Evolutionary conservation across 805 yeast species (phyloP), one percentile per base, ranked within the genome.

Genomic region (Wickerhamomyces ciferrii): DNA sequence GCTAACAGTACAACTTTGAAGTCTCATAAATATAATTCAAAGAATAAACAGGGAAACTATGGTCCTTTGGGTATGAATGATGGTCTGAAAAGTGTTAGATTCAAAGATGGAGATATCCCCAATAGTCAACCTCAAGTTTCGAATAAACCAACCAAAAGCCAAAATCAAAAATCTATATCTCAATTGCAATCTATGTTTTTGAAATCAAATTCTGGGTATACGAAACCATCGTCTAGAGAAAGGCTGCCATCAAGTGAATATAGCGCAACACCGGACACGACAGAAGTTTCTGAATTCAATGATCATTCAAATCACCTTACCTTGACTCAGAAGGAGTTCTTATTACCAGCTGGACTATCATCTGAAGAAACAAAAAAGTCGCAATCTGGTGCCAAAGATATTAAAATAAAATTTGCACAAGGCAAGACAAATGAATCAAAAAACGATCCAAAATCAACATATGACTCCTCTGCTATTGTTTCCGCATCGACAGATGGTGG

Each of bases 161-260:
- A 23, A 31, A 13, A 13, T 10, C 17, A 18, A 34, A 31, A 9
- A 31, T 8, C 18, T 31, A 13, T 15, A 31, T n/a, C 35, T n/a
- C 18, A 6, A 31, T 14, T 31, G 18, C 17, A 31, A 31, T 14
- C 18, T 15, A 15, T 31, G 37, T 18, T 11, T 5, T 3, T 18
- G 17, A 34, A 34, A 36, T 6, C 32, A 14, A 40, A 10, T 18
- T 5, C 11, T 18, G 40, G 24, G 38, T 23, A 14, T 20, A 13
- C 42, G 8, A 24, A 27, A 10, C 10, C 29, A 38, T 9, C 14
- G 17, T 31, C 25, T 15, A 19, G 37, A 3, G 47, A 41, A 18
- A 36, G 51, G 7, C 44, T 48, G 2, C 47, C 59, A 1, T 56
- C 62, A 14, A 58, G 62, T 39, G 59, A 49, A 23, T 58, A 58